Evolutionary conservation across 805 yeast species (phyloP).

Genomic region (Kluyveromyces wickerhamii): DNA sequence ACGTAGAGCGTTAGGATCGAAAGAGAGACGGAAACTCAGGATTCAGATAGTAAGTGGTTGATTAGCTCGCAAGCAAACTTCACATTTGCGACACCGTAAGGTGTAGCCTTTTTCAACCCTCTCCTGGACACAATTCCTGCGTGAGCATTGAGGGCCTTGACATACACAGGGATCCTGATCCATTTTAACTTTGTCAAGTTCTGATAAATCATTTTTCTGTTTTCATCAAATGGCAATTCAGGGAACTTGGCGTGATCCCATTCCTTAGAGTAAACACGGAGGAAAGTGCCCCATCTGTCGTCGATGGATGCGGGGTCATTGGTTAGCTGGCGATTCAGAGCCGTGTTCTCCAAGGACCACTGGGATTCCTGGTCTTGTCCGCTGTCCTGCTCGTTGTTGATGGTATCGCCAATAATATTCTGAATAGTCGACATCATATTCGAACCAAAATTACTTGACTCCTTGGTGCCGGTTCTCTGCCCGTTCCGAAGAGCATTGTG

Average conservation of each 20-base stretch:
- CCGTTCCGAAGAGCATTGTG: conserved; percentile 20
- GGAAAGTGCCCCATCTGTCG: conserved; percentile 21
- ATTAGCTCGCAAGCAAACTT: conserved; percentile 23
- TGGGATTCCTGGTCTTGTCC: conserved; percentile 9
- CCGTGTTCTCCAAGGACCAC: conserved; percentile 5
- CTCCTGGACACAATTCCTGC: conserved; percentile 78
- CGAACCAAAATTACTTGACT: background rate
- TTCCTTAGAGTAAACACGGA: conserved; percentile 18
- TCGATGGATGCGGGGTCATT: conserved; percentile 2
- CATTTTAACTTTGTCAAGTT: conserved; percentile 60
- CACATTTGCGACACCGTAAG: conserved; percentile 23
- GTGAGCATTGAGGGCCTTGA: conserved; percentile 73
- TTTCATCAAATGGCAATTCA: conserved; percentile 30
- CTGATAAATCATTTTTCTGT: conserved; percentile 36
- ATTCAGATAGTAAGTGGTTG: conserved; percentile 11
- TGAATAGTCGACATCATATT: conserved; percentile 10
- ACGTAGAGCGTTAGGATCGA: background rate
- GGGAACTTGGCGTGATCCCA: conserved; percentile 17
- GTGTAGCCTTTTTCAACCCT: conserved; percentile 37
- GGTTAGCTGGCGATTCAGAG: conserved; percentile 8
- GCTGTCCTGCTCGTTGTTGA: conserved; percentile 14
- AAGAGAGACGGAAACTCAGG: conserved; percentile 11
- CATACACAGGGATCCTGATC: conserved; percentile 67
- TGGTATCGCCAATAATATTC: conserved; percentile 18
- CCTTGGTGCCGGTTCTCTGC: conserved; percentile 9